These are phyloP conservation scores for Phaeosphaeria sp. DNA, from an alignment of 2,329 filamentous ascomycete genomes.

Conservation along the genomic window DNA sequence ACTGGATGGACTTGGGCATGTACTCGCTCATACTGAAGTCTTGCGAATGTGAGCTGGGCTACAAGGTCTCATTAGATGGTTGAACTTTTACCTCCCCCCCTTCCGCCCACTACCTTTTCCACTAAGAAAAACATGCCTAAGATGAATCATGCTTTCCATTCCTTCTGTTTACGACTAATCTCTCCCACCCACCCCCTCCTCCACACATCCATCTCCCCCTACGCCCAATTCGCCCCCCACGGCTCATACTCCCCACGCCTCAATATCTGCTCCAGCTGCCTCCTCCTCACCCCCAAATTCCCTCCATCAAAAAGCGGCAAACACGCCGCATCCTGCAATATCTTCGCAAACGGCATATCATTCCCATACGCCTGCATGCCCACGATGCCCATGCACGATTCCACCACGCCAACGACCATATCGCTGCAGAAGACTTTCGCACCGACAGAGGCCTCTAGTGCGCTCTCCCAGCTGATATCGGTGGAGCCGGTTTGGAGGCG, in stretches of 20 bases:
- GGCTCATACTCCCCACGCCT: constrained; percentile 54
- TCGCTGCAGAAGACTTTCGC: constrained; percentile 63
- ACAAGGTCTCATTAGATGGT: too few species aligned
- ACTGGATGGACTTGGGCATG: too few species aligned
- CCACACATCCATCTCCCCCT: neutral
- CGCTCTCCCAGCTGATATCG: constrained; percentile 46
- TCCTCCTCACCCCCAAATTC: constrained; percentile 60
- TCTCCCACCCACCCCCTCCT: too few species aligned
- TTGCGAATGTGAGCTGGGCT: too few species aligned
- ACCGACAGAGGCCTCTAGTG: constrained; percentile 56
- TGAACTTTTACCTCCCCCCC: too few species aligned
- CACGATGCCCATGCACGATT: constrained; percentile 60
- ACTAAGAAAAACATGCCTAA: too few species aligned
- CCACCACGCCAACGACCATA: constrained; percentile 55
- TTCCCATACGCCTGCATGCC: constrained; percentile 58
- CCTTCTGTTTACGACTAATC: too few species aligned
- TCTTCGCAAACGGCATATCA: constrained; percentile 53
- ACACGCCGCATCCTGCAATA: constrained; percentile 90
- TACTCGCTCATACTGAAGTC: too few species aligned
- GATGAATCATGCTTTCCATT: too few species aligned
- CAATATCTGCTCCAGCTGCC: constrained; percentile 58
- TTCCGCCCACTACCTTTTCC: too few species aligned
- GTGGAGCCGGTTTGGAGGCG: constrained; percentile 16
- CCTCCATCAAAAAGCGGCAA: constrained; percentile 79
- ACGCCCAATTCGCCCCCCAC: constrained; percentile 46